These are phyloP conservation scores for Blastocystis sp. DNA, from an alignment of 352 stramenopile genomes.

Conservation along the genomic window DNA sequence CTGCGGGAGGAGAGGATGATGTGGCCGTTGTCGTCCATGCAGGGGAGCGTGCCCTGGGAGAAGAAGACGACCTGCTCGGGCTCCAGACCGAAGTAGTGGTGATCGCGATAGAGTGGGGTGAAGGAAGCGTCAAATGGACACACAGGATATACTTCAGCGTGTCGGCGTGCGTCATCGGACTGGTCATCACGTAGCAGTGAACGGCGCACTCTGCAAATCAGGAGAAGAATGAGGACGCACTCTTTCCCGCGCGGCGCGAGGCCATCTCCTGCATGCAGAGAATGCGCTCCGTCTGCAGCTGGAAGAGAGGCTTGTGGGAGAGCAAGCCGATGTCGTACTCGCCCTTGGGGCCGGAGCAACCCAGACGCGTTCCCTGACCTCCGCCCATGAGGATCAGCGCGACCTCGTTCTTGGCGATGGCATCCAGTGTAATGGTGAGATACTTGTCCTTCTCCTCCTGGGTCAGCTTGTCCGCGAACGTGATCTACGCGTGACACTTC, in stretches of 20 bases:
- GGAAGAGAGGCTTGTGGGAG: constrained; percentile 77
- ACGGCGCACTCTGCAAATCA: constrained; percentile 68
- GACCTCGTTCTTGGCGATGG: constrained; percentile 76
- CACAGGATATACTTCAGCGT: constrained; percentile 73
- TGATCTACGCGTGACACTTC: constrained; percentile 17
- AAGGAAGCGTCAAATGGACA: not conserved
- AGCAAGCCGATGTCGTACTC: constrained; percentile 71
- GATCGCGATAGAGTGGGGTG: constrained; percentile 75
- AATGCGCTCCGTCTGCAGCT: constrained; percentile 79
- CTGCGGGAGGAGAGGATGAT: constrained; percentile 25
- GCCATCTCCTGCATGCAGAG: constrained; percentile 75
- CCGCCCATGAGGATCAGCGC: constrained; percentile 78
- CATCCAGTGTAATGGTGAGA: constrained; percentile 73
- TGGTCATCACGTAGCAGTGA: constrained; percentile 82
- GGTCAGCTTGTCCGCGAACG: constrained; percentile 42
- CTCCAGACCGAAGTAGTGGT: constrained; percentile 78
- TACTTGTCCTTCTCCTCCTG: constrained; percentile 31
- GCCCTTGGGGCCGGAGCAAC: constrained; percentile 79
- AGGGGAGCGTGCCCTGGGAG: constrained; percentile 79
- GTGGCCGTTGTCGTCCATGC: constrained; percentile 73
- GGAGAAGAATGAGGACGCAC: not conserved
- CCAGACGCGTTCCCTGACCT: constrained; percentile 79
- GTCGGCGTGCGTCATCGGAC: constrained; percentile 80
- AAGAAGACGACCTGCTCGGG: constrained; percentile 80
- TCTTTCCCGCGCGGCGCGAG: constrained; percentile 26